A percentile compares a stretch with the other conserved stretches of the same genome.
Evolutionary conservation across 1,284 basidiomycete genomes (phyloP).

Genomic region (Macrocystidia cucumis): DNA sequence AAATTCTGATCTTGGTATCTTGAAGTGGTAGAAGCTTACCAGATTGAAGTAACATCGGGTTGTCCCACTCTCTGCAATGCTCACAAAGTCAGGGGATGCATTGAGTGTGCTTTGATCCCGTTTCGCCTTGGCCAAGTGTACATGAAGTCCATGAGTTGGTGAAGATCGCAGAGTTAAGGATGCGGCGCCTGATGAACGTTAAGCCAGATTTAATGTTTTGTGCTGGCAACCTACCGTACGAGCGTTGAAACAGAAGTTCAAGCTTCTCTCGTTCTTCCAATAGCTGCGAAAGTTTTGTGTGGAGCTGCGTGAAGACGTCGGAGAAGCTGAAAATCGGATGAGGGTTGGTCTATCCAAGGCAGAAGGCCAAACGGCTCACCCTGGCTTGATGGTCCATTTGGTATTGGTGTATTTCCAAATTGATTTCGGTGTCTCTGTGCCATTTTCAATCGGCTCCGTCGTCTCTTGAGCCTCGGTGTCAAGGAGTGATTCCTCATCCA

Average conservation of each 20-base stretch:
- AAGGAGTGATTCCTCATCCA: slow-evolving; percentile 27
- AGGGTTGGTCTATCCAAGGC: background rate
- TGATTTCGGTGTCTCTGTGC: background rate
- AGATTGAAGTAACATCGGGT: slow-evolving; percentile 68
- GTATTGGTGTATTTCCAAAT: slow-evolving; percentile 20
- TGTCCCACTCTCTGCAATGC: slow-evolving; percentile 52
- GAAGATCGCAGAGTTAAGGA: slow-evolving; percentile 67
- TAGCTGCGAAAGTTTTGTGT: slow-evolving; percentile 40
- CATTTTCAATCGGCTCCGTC: background rate
- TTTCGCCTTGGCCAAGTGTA: slow-evolving; percentile 60
- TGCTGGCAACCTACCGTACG: slow-evolving; percentile 36
- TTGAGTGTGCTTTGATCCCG: slow-evolving; percentile 46
- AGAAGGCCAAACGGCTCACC: slow-evolving; percentile 38
- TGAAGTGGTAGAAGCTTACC: slow-evolving; percentile 28
- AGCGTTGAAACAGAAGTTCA: slow-evolving; percentile 43
- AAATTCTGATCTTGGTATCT: background rate
- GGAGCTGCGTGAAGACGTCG: slow-evolving; percentile 42
- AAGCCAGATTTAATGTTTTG: background rate
- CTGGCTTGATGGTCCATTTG: slow-evolving; percentile 65
- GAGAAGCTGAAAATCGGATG: slow-evolving; percentile 52
- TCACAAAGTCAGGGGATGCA: slow-evolving; percentile 40
- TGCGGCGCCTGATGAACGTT: slow-evolving; percentile 53
- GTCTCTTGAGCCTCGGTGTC: slow-evolving; percentile 8
- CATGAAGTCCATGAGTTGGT: slow-evolving; percentile 62
- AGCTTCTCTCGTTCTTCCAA: slow-evolving; percentile 40